A percentile compares a stretch with the other conserved stretches of the same genome.
phyloP scores from a whole-genome alignment of 2,329 filamentous ascomycete genomes.

The Epichloe amarillans region DNA sequence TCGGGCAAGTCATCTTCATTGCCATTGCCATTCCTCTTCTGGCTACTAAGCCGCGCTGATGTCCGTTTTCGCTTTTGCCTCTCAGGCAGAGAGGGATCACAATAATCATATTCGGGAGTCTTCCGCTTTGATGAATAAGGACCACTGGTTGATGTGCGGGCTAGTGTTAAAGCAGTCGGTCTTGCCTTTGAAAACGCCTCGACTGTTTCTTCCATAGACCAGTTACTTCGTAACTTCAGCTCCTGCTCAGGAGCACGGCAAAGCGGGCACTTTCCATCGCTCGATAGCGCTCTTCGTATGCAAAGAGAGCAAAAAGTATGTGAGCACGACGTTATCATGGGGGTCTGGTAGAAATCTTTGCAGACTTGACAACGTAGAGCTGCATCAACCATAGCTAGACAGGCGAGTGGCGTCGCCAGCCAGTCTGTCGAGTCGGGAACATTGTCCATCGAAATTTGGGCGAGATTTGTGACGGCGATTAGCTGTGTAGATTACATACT shows the following conservation, averaged over 20 bases:
- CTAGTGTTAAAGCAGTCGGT: slow-evolving; percentile 48
- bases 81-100: slow-evolving; percentile 14
- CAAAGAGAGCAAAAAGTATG: slow-evolving; percentile 97
- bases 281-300: slow-evolving; percentile 72
- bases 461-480: neutral
- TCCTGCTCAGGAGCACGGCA: slow-evolving; percentile 73
- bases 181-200: slow-evolving; percentile 61
- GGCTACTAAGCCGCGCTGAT: slow-evolving; percentile 35
- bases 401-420: slow-evolving; percentile 55
- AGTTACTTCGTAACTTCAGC: slow-evolving; percentile 71
- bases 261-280: slow-evolving; percentile 76
- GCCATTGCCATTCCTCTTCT: slow-evolving; percentile 19
- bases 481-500: neutral
- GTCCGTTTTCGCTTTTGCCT: slow-evolving; percentile 38
- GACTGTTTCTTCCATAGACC: slow-evolving; percentile 72
- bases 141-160: slow-evolving; percentile 24
- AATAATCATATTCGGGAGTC: slow-evolving; percentile 18
- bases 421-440: slow-evolving; percentile 77
- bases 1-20: slow-evolving; percentile 3
- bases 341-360: slow-evolving; percentile 96
- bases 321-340: slow-evolving; percentile 86
- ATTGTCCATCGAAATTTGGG: slow-evolving; percentile 20
- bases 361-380: slow-evolving; percentile 90
- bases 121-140: slow-evolving; percentile 38
- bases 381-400: slow-evolving; percentile 61